Evolutionary conservation across 257 asterid species (phyloP).

Genomic region (Nicotiana sylvestris): DNA sequence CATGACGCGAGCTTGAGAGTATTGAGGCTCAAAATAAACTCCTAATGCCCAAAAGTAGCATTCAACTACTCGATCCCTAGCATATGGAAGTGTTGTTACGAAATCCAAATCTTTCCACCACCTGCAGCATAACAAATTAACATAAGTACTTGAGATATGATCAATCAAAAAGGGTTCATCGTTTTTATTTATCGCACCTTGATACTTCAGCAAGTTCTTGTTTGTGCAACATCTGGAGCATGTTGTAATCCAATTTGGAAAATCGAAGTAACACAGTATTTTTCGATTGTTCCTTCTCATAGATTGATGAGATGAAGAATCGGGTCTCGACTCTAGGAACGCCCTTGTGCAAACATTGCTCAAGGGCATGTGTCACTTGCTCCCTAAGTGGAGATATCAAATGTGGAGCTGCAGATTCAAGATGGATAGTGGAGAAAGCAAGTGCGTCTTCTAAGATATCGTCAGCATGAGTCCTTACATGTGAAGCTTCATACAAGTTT

Average conservation of each 20-base stretch:
- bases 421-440: background rate
- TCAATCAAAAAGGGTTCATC: too few species aligned
- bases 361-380: too few species aligned
- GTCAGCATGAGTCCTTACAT: slow-evolving; percentile 13
- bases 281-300: too few species aligned
- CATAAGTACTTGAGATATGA: too few species aligned
- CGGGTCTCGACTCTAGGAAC: too few species aligned
- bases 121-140: background rate
- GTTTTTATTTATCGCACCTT: too few species aligned
- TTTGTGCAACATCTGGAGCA: too few species aligned
- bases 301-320: background rate
- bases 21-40: slow-evolving; percentile 13
- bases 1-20: slow-evolving; percentile 12
- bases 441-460: background rate
- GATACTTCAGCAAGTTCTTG: too few species aligned
- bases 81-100: slow-evolving; percentile 13
- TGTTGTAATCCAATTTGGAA: too few species aligned
- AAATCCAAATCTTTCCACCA: slow-evolving; percentile 21
- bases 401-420: slow-evolving; percentile 13
- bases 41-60: slow-evolving; percentile 22
- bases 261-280: too few species aligned
- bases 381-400: background rate
- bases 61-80: slow-evolving; percentile 23
- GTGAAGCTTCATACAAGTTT: slow-evolving; percentile 35
- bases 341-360: slow-evolving; percentile 15